Base-by-base conservation (phyloP, 139 green algal species). In the Medakamo hakoo region DNA sequence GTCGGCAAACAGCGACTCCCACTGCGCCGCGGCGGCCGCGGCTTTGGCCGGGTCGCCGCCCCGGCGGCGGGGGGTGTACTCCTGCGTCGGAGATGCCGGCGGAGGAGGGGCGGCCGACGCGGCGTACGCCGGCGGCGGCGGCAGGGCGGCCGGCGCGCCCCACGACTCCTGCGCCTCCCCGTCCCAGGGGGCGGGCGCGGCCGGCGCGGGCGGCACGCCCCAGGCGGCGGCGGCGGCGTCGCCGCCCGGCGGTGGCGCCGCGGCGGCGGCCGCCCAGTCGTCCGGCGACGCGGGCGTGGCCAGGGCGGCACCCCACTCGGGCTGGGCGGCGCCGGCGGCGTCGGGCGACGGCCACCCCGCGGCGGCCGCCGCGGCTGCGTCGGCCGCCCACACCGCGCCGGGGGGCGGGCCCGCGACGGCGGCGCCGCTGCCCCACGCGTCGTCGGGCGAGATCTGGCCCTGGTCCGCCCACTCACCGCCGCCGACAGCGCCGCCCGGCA, bases 1-100 rank as follows among this genome's bases (percentile, higher is more conserved):
- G 26, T 64, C 55, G 4, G 56, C 65, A 40, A 70, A 31, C 18
- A 70, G 30, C 25, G 49, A 55, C 26, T 19, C 57, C 65, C 65
- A 70, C 22, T 70, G 64, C 3, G 63, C 32, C 4, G 57, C 57
- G 25, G 58, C 58, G 20, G 57, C 24, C n/a, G n/a, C n/a, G n/a
- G n/a, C n/a, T n/a, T n/a, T n/a, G n/a, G n/a, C n/a, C n/a, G n/a
- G n/a, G n/a, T n/a, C n/a, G n/a, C n/a, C n/a, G n/a, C n/a, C n/a
- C n/a, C 9, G 40, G 40, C 16, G 40, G 40, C 40, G 24, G n/a
- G n/a, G 23, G 57, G 3, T 14, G n/a, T 3, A 23, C 24, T 23
- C 3, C 24, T 3, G 57, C 24, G 23, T 23, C 57, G 23, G 23
- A 9, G 57, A 3, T 24, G 24, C 57, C n/a, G 24, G n/a, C 57